Conservation (phyloP, 2,329 filamentous ascomycete species). For the Pleoardoris graminearum region DNA sequence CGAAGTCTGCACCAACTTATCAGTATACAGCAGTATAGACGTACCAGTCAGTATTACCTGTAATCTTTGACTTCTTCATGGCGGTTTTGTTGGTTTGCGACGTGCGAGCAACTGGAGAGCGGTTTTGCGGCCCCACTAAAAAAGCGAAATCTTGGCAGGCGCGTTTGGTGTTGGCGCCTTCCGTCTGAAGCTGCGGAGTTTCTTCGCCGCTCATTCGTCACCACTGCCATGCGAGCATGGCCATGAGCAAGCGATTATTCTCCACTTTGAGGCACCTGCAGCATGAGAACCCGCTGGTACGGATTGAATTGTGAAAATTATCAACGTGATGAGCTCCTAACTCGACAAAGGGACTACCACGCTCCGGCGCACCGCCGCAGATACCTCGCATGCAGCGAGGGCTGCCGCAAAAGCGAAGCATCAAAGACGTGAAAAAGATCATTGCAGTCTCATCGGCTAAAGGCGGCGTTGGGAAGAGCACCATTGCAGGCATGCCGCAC, state of each 20-base stretch:
- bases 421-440: conserved; percentile 85
- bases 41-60: conserved; percentile 18
- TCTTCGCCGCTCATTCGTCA: conserved; percentile 20
- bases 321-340: conserved; percentile 4
- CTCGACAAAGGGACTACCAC: conserved; percentile 73
- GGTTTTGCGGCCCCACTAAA: conserved; percentile 31
- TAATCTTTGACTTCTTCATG: conserved; percentile 33
- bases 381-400: conserved; percentile 78
- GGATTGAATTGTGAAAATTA: neutral
- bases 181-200: conserved; percentile 16
- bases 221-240: conserved; percentile 41
- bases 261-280: conserved; percentile 55
- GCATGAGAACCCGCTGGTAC: conserved; percentile 89
- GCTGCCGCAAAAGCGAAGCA: conserved; percentile 77
- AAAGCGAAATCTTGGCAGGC: conserved; percentile 19
- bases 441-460: conserved; percentile 97
- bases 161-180: neutral
- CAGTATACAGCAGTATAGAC: neutral
- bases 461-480: conserved; percentile 97
- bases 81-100: conserved; percentile 23
- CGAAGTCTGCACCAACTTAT: conserved; percentile 63
- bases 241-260: conserved; percentile 55
- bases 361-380: conserved; percentile 66
- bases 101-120: conserved; percentile 11
- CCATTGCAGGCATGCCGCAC: conserved; percentile 68